Percentiles rank a stretch among this genome's conserved stretches.
phyloP scores from a whole-genome alignment of 2,329 filamentous ascomycete genomes.

The Pleoardoris graminearum region DNA sequence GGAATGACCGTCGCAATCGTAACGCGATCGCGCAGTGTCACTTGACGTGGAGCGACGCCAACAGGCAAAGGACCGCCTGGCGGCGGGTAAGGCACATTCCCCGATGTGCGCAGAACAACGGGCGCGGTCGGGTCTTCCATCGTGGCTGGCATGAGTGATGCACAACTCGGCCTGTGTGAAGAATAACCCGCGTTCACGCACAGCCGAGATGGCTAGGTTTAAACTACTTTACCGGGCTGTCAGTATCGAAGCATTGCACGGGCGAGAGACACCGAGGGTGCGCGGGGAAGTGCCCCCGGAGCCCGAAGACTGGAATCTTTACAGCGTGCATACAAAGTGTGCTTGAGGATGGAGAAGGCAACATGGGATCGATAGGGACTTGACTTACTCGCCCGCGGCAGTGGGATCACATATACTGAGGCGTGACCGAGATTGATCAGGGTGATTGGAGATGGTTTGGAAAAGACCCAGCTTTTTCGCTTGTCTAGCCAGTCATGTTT shows the following conservation, averaged over 20 bases:
- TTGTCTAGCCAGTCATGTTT: not conserved
- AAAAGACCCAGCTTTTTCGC: not conserved
- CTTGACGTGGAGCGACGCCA: constrained; percentile 72
- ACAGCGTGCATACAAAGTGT: not conserved
- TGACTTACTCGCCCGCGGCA: constrained; percentile 1
- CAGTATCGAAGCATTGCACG: constrained; percentile 1
- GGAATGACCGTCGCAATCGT: constrained; percentile 84
- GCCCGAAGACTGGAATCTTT: not conserved
- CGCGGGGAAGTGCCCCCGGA: not conserved
- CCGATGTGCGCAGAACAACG: constrained; percentile 71
- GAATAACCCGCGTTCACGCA: not conserved
- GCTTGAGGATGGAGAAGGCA: not conserved
- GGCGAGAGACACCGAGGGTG: not conserved
- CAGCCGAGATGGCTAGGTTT: not conserved
- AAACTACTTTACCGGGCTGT: not conserved
- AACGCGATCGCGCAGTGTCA: constrained; percentile 80
- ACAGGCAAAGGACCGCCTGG: constrained; percentile 66
- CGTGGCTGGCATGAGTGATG: constrained; percentile 68
- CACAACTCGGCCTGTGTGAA: not conserved
- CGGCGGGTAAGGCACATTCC: constrained; percentile 66
- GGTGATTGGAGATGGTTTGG: not conserved
- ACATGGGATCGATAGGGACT: not conserved
- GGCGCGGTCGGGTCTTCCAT: constrained; percentile 75
- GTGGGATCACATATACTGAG: constrained; percentile 9
- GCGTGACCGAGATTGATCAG: not conserved